phyloP scores from a whole-genome alignment of 805 yeast genomes.

The Yamadazyma sp. region DNA sequence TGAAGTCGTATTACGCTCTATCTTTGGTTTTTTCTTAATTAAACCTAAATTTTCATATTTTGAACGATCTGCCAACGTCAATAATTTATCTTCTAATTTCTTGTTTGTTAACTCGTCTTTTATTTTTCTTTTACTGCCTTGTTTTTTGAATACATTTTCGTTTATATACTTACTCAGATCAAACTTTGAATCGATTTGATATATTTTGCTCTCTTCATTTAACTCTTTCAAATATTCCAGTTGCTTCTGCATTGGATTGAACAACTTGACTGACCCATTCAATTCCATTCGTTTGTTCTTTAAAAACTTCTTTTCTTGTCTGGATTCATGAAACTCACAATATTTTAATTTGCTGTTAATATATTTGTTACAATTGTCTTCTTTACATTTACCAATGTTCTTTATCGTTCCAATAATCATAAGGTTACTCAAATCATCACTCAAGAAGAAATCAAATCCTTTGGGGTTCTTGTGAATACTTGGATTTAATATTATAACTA shows the following conservation, averaged over 20 bases:
- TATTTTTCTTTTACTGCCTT: slow-evolving; percentile 32
- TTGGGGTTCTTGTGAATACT: slow-evolving; percentile 30
- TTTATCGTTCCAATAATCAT: slow-evolving; percentile 72
- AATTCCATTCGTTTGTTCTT: slow-evolving; percentile 67
- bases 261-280: slow-evolving; percentile 53
- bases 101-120: slow-evolving; percentile 27
- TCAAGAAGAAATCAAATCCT: slow-evolving; percentile 45
- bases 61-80: slow-evolving; percentile 16
- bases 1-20: background rate
- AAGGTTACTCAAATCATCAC: slow-evolving; percentile 37
- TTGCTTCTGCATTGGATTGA: slow-evolving; percentile 34
- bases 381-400: slow-evolving; percentile 67
- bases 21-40: slow-evolving; percentile 6
- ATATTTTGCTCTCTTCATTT: slow-evolving; percentile 22
- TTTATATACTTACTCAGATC: slow-evolving; percentile 40
- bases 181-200: slow-evolving; percentile 17
- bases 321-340: slow-evolving; percentile 14
- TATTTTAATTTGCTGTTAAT: slow-evolving; percentile 12
- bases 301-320: slow-evolving; percentile 12
- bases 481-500: slow-evolving; percentile 77
- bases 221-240: slow-evolving; percentile 10
- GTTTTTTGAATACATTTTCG: slow-evolving; percentile 42
- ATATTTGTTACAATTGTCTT: slow-evolving; percentile 43
- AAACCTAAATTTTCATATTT: slow-evolving; percentile 20
- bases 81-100: slow-evolving; percentile 35